Conservation (phyloP, 129 eudicot genomes). For the Deinandra increscens region DNA sequence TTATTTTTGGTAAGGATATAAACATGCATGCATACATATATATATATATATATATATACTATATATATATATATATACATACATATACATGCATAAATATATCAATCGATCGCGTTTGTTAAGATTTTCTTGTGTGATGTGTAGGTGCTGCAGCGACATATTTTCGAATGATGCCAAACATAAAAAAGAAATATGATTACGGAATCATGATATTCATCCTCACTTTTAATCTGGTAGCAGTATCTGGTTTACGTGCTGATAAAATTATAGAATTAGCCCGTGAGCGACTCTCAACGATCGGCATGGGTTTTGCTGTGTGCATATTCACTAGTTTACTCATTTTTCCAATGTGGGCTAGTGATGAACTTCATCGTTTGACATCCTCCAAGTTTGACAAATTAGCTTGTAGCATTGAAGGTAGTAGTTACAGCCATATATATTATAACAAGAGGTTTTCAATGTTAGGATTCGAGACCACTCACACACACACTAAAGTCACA, state of each 20-base stretch:
- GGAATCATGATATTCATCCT: constrained; percentile 74
- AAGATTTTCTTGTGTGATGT: neutral
- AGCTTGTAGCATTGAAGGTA: constrained; percentile 61
- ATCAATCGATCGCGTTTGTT: neutral
- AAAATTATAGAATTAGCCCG: constrained; percentile 53
- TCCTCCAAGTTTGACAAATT: constrained; percentile 62
- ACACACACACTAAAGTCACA: too few species aligned
- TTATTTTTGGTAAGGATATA: constrained; percentile 51
- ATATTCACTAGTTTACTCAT: constrained; percentile 63
- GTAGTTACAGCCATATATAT: neutral
- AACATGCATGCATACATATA: neutral
- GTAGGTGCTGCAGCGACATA: constrained; percentile 80
- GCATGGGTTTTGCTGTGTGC: constrained; percentile 75
- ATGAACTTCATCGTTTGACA: constrained; percentile 62
- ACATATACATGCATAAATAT: neutral
- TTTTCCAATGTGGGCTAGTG: constrained; percentile 88
- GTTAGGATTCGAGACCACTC: too few species aligned
- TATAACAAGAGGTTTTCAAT: too few species aligned
- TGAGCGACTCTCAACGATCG: constrained; percentile 67
- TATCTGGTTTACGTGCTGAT: constrained; percentile 69
- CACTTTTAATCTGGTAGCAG: constrained; percentile 77
- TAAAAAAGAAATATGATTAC: constrained; percentile 68
- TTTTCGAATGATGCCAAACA: constrained; percentile 54
- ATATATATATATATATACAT: too few species aligned
- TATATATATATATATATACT: too few species aligned